A percentile compares a stretch with the other conserved stretches of the same genome.
These are phyloP conservation scores for Camellia japonica DNA, from an alignment of 148 eudicot species.

Conservation along the genomic window DNA sequence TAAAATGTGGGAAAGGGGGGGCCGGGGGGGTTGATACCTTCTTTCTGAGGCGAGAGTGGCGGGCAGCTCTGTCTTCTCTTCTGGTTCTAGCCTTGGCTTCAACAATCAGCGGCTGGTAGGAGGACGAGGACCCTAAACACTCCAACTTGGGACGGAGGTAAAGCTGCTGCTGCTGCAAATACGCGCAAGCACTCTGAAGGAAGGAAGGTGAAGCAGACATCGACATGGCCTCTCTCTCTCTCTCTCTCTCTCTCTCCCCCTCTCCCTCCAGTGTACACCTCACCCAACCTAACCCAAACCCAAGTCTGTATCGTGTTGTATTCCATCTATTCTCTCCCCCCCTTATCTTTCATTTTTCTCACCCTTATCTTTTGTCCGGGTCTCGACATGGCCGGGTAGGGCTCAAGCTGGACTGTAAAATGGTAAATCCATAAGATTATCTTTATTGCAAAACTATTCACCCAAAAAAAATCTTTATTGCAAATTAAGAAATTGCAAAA, in stretches of 20 bases:
- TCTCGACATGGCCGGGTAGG: no score
- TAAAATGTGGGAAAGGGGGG: not conserved
- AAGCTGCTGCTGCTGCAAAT: not conserved
- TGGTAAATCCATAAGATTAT: no score
- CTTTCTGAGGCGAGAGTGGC: constrained; percentile 25
- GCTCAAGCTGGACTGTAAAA: no score
- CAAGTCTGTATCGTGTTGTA: no score
- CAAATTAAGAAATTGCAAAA: no score
- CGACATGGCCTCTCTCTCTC: constrained; percentile 4
- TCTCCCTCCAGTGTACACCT: not conserved
- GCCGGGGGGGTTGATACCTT: not conserved
- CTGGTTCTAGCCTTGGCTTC: constrained; percentile 18
- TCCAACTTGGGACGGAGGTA: constrained; percentile 11
- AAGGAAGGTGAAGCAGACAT: constrained; percentile 2
- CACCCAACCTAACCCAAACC: no score
- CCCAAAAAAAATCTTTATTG: no score
- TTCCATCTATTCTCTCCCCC: no score
- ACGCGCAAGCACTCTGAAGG: constrained; percentile 9
- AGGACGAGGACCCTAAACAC: not conserved
- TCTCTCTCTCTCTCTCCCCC: not conserved
- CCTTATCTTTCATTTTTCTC: no score
- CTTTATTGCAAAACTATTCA: no score
- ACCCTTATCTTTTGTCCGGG: no score
- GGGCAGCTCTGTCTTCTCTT: constrained; percentile 23
- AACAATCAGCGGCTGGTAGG: constrained; percentile 14